Base-by-base conservation (phyloP, 2,329 filamentous ascomycete genomes). In the Microdochium paspali region DNA sequence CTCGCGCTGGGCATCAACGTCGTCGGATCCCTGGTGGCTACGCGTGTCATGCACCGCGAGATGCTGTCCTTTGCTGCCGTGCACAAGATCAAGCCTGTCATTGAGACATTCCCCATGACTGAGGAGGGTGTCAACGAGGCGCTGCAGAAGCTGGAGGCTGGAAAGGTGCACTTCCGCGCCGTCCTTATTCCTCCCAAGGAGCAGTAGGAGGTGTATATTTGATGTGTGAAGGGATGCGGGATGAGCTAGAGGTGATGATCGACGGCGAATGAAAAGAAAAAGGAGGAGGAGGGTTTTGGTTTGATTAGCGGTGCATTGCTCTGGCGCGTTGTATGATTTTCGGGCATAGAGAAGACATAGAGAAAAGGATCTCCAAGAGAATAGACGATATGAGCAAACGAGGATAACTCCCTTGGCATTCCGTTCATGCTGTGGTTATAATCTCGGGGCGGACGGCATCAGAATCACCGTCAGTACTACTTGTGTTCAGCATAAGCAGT, bases 11-110 rank as follows among this genome's bases (percentile, higher is more conserved):
- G 77, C 7, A 63, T 84, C 44, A 69, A 65, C 2, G 61, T 86
- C 21, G 77, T 83, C 57, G 77, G 76, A 26, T 69, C 66, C 13
- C 56, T 79, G 2, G 72, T 82, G 21, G 77, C 76, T 0, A 63
- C 76, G 0, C 60, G 77, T 30, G 64, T 70, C 54, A 63, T 73
- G 13, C 76, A 80, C 53, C 63, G 67, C 31, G 66, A 73, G 46
- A 81, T 82, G 75, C 63, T 82, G 24, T 68, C 71, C 5, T 82
- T 82, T 54, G 75, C 77, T 1, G 74, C 77, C 20, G 57, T 67
- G 7, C 76, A 82, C 58, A 58, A 67, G 15, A 75, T 82, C 56
- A 68, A 67, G 56, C 77, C 78, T 2, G 65, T 80, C 26, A 63
- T 73, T 23, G 66, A 79, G 66, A 71, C 64, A n/a, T 81, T 75